Evolutionary conservation across 1,284 basidiomycete species (phyloP).

Genomic region (Chalciporus sp.): DNA sequence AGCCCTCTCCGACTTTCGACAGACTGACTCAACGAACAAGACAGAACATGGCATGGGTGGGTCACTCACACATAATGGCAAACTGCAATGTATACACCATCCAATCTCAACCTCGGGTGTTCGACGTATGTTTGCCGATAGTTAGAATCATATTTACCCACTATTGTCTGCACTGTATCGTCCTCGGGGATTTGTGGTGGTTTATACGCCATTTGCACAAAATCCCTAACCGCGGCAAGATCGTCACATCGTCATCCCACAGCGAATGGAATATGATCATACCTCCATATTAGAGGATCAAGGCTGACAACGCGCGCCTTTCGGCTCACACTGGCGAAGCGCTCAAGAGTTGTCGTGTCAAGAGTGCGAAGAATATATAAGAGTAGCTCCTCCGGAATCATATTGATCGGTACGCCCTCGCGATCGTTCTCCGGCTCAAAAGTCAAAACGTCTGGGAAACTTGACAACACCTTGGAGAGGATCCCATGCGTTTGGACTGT

Average conservation of each 20-base stretch:
- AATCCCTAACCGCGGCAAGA: constrained; percentile 41
- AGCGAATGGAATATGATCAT: constrained; percentile 22
- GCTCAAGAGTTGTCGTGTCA: constrained; percentile 71
- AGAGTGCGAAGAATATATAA: constrained; percentile 64
- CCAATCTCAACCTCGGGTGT: constrained; percentile 79
- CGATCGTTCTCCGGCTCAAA: constrained; percentile 75
- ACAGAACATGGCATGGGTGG: constrained; percentile 1
- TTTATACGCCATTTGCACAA: constrained; percentile 62
- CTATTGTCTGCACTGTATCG: constrained; percentile 48
- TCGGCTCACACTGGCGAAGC: constrained; percentile 72
- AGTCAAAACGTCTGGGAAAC: constrained; percentile 50
- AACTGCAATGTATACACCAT: constrained; percentile 88
- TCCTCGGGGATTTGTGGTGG: constrained; percentile 68
- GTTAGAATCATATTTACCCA: constrained; percentile 57
- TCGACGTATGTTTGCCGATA: constrained; percentile 80
- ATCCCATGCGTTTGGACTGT: constrained; percentile 34
- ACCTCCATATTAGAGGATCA: constrained; percentile 78
- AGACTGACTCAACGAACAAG: constrained; percentile 3
- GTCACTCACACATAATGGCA: constrained; percentile 80
- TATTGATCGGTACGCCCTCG: constrained; percentile 54
- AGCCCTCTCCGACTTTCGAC: constrained; percentile 67
- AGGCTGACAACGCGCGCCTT: constrained; percentile 74
- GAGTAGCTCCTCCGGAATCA: constrained; percentile 77
- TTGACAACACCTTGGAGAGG: constrained; percentile 50
- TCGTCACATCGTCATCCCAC: constrained; percentile 9